Base-by-base conservation (phyloP, 345 rosid genomes). In the Viola odorata region DNA sequence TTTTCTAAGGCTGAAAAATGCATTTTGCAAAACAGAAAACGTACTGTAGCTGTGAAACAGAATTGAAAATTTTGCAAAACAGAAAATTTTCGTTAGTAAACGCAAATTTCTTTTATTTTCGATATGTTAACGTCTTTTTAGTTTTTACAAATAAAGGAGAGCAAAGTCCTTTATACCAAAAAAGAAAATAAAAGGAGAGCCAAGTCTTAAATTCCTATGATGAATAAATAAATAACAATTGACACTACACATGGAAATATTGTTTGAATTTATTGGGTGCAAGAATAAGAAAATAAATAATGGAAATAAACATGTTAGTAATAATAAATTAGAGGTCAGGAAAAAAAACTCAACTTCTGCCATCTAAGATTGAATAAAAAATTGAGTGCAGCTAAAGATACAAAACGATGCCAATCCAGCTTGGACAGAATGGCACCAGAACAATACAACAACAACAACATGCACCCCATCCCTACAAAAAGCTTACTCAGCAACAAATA, bases 391-490 rank as follows among this genome's bases (percentile, higher is more conserved):
- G 45, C 47, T 53, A 48, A 67, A 55, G 41, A 63, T 75, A 63
- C 63, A 66, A 53, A 44, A 16, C n/a, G 50, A 63, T 41, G 37
- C 75, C 40, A 53, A 60, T 57, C 77, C 54, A 44, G 57, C 66
- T 63, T 62, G 54, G 53, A 63, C 44, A n/a, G 58, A 62, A 71
- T 17, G 44, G 72, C 55, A 66, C 64, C 50, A 53, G 32, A 23
- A 23, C 32, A 23, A 23, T 23, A 23, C 32, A 23, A 23, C 32
- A 23, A 23, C 32, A 32, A 62, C 60, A 52, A 69, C 15, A 58
- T 69, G 32, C 17, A 6, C 36, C 53, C 17, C 40, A 55, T 53
- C 57, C 37, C 40, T 38, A 50, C 41, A 62, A 56, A 12, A 62
- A 15, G 37, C 61, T 56, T 3, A 9, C n/a, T n/a, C 50, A n/a